phyloP scores from a whole-genome alignment of 306 rosid genomes.

The Luffa acutangula region DNA sequence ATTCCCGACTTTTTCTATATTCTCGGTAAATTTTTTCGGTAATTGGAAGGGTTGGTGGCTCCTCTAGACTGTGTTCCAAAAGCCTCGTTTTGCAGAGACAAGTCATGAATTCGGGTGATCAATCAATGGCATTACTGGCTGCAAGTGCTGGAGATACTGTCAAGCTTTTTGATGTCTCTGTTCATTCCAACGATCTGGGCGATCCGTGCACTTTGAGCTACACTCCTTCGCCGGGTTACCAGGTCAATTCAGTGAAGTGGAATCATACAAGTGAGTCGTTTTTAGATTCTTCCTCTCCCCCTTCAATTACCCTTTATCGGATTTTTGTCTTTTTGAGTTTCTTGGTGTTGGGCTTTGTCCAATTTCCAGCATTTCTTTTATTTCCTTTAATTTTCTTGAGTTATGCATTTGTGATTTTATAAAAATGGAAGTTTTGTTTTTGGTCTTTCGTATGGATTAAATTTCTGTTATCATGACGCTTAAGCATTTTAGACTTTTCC shows the following conservation, averaged over 20 bases:
- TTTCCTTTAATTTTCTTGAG: not conserved
- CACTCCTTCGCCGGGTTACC: conserved; percentile 69
- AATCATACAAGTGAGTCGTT: conserved; percentile 80
- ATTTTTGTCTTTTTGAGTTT: not conserved
- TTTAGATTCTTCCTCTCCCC: not conserved
- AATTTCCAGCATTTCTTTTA: not conserved
- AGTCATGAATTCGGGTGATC: conserved; percentile 41
- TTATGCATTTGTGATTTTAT: not conserved
- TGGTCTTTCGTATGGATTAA: not conserved
- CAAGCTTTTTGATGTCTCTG: conserved; percentile 81
- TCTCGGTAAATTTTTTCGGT: not conserved
- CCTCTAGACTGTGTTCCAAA: not conserved
- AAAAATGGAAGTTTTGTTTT: not conserved
- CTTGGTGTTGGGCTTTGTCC: not conserved
- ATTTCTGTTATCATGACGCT: not conserved
- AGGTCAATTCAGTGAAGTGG: conserved; percentile 90
- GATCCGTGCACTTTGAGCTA: conserved; percentile 86
- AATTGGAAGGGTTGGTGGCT: not conserved
- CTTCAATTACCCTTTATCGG: not conserved
- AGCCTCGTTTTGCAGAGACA: not conserved
- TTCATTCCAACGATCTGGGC: conserved; percentile 74
- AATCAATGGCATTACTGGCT: conserved; percentile 66
- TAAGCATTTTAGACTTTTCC: not conserved
- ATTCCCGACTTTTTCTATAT: not conserved
- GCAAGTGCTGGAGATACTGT: conserved; percentile 91